These are phyloP conservation scores for Saturnispora mendoncae DNA, from an alignment of 805 yeast species.

Conservation along the genomic window DNA sequence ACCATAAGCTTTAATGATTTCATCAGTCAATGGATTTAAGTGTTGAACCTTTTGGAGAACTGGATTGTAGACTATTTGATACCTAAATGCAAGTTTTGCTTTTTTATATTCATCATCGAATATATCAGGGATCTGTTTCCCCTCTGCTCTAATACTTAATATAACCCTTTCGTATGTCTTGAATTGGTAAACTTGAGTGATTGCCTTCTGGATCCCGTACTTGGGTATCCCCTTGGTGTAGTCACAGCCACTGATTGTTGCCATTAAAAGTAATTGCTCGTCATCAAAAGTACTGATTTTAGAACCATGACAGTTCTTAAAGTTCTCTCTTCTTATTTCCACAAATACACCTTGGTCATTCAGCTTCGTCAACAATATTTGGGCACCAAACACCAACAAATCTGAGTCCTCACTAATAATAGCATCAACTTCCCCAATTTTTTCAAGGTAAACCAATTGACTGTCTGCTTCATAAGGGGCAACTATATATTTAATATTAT, in stretches of 20 bases:
- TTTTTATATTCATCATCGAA: constrained; percentile 51
- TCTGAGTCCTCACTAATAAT: constrained; percentile 94
- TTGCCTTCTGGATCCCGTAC: constrained; percentile 74
- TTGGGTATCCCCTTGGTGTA: constrained; percentile 81
- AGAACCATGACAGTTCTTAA: constrained; percentile 27
- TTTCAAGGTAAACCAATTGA: constrained; percentile 86
- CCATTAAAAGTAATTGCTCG: constrained; percentile 62
- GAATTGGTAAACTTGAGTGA: constrained; percentile 45
- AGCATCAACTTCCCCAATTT: constrained; percentile 65
- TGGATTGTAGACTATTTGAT: constrained; percentile 82
- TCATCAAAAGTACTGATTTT: constrained; percentile 43
- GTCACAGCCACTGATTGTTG: constrained; percentile 93
- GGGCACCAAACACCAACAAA: constrained; percentile 79
- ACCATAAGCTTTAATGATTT: constrained; percentile 23
- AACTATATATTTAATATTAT: constrained; percentile 62
- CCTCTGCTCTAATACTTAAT: constrained; percentile 49
- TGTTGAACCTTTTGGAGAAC: constrained; percentile 38
- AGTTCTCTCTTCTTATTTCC: constrained; percentile 52
- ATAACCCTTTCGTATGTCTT: constrained; percentile 48
- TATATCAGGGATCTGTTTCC: constrained; percentile 47
- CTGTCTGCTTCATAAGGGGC: constrained; percentile 99
- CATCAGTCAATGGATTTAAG: constrained; percentile 46
- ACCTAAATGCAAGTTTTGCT: constrained; percentile 75
- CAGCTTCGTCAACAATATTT: constrained; percentile 66
- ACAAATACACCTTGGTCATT: constrained; percentile 62